A percentile compares a stretch with the other conserved stretches of the same genome.
phyloP scores from a whole-genome alignment of 83 land plant genomes.

The Thuja plicata region DNA sequence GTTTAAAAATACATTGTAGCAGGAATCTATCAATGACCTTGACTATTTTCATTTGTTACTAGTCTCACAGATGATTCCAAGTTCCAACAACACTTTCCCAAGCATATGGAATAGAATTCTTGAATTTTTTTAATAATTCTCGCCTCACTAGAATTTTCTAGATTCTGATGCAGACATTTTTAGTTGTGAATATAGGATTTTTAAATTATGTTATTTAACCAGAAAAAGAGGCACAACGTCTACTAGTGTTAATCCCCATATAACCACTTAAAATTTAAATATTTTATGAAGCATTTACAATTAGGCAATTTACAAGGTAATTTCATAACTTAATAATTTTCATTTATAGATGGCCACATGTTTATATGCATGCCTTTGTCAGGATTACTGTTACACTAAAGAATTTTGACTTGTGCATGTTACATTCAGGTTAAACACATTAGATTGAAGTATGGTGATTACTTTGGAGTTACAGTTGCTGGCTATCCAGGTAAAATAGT shows the following conservation, averaged over 20 bases:
- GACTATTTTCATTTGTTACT: neutral
- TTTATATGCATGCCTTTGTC: constrained; percentile 4
- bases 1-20: neutral
- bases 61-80: neutral
- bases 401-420: neutral
- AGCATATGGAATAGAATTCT: neutral
- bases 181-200: neutral
- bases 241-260: neutral
- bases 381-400: neutral
- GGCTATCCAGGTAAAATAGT: constrained; percentile 82
- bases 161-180: neutral
- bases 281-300: neutral
- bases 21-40: neutral
- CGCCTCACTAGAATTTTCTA: neutral
- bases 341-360: neutral
- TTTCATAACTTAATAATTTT: neutral
- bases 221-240: neutral
- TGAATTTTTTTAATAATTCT: neutral
- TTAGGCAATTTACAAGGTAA: neutral
- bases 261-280: neutral
- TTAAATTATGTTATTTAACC: neutral
- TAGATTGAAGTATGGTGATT: constrained; percentile 73
- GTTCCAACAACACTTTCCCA: neutral
- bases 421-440: constrained; percentile 81
- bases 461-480: constrained; percentile 96